A percentile compares a stretch with the other conserved stretches of the same genome.
Conservation (phyloP, 352 stramenopile genomes). For the Globisporangium lucens region DNA sequence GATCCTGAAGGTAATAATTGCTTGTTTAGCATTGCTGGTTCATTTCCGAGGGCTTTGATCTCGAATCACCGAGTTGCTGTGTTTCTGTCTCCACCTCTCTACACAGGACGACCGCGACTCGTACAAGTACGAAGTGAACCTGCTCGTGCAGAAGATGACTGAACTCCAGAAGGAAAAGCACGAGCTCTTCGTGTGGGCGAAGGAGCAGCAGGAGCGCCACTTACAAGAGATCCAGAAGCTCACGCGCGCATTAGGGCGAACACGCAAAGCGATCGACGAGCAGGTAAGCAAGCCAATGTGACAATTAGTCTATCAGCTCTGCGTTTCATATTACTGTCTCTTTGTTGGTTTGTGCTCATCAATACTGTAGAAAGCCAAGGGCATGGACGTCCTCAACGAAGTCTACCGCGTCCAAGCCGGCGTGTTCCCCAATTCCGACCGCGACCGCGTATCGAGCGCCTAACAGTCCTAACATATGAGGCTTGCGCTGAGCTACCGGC, state of each 20-base stretch:
- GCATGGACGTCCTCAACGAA: constrained; percentile 36
- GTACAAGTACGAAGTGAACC: constrained; percentile 71
- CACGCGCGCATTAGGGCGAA: constrained; percentile 54
- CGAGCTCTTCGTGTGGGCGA: constrained; percentile 66
- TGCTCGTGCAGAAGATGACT: constrained; percentile 67
- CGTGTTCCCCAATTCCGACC: constrained; percentile 17
- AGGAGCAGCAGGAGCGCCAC: constrained; percentile 67
- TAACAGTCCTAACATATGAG: not conserved
- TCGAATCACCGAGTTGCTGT: not conserved
- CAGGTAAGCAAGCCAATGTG: constrained; percentile 25
- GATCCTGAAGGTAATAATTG: constrained; percentile 56
- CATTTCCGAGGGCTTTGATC: not conserved
- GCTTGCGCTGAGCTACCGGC: too few relatives aligned
- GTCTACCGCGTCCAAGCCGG: constrained; percentile 36
- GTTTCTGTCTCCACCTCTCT: not conserved
- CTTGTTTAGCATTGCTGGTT: not conserved
- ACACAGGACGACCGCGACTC: constrained; percentile 67
- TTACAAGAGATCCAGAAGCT: constrained; percentile 85
- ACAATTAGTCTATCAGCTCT: not conserved
- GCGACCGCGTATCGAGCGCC: constrained; percentile 3
- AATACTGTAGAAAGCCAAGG: constrained; percentile 30
- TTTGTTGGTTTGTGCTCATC: not conserved
- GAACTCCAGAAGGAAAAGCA: constrained; percentile 70
- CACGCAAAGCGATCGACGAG: constrained; percentile 61
- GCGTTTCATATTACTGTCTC: not conserved